Conservation (phyloP, 345 rosid species). For the Erysimum cheiranthoides region DNA sequence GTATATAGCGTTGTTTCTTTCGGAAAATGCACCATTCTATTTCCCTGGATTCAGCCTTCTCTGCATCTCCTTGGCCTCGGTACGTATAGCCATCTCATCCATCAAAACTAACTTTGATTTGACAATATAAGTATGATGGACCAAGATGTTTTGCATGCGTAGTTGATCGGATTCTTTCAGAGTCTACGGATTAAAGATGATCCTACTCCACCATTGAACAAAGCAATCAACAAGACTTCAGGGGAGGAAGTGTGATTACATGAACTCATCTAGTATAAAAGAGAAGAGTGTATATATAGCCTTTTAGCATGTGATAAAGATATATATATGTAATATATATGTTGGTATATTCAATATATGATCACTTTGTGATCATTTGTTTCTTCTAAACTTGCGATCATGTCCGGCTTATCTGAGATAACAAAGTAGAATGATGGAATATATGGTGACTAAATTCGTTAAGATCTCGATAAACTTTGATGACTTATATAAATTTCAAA, state of each 20-base stretch:
- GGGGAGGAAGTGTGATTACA: constrained; percentile 26
- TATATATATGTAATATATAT: too few species aligned
- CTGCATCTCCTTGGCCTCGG: constrained; percentile 66
- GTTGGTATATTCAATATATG: background rate
- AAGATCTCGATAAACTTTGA: too few species aligned
- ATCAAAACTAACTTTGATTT: background rate
- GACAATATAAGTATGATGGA: background rate
- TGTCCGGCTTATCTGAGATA: too few species aligned
- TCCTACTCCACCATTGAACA: constrained; percentile 32
- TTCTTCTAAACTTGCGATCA: background rate
- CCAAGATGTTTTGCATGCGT: constrained; percentile 18
- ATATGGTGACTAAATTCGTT: too few species aligned
- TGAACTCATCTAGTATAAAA: background rate
- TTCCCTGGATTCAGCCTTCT: constrained; percentile 85
- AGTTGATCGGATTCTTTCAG: constrained; percentile 76
- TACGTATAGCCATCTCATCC: constrained; percentile 38
- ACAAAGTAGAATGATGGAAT: too few species aligned
- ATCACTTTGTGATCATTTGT: background rate
- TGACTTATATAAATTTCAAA: too few species aligned
- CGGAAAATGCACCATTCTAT: constrained; percentile 70
- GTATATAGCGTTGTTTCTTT: constrained; percentile 73
- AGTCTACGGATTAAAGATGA: constrained; percentile 57
- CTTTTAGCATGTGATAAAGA: background rate
- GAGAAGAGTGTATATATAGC: background rate
- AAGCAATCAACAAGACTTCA: background rate